Percentiles rank a stretch among this genome's conserved stretches.
Evolutionary conservation across 2,329 filamentous ascomycete species (phyloP).

Genomic region (Leptographium lundbergii): DNA sequence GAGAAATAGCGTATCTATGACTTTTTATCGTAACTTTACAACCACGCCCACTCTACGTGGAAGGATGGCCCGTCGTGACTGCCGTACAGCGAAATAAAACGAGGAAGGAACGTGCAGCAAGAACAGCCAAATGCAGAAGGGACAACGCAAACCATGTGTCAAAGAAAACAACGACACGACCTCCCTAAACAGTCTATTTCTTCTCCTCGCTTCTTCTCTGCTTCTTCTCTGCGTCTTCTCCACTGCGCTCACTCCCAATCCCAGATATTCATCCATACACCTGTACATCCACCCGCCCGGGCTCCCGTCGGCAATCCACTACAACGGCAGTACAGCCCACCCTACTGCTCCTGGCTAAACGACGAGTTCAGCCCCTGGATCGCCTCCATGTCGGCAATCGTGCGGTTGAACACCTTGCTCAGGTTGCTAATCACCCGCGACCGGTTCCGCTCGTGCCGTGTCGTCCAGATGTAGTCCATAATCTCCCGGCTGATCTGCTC

Average conservation of each 20-base stretch:
- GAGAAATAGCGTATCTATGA: neutral
- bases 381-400: constrained; percentile 54
- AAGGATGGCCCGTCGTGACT: neutral
- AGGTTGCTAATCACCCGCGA: constrained; percentile 49
- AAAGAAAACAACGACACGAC: neutral
- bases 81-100: neutral
- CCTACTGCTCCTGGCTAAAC: constrained; percentile 25
- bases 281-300: neutral
- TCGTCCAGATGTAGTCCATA: constrained; percentile 82
- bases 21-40: neutral
- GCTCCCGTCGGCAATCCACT: neutral
- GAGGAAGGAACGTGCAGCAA: too few relatives aligned
- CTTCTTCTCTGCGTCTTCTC: too few relatives aligned
- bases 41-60: neutral
- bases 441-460: constrained; percentile 71
- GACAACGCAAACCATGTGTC: neutral
- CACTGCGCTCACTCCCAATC: neutral
- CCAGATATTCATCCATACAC: neutral
- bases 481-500: constrained; percentile 85
- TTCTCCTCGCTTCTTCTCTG: too few relatives aligned
- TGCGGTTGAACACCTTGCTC: constrained; percentile 60
- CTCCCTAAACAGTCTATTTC: neutral
- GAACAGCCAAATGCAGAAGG: neutral
- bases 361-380: constrained; percentile 30
- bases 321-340: neutral